Percentiles rank a stretch among this genome's conserved stretches.
These are phyloP conservation scores for Coemansia sp. DNA, from an alignment of 192 early-diverging fungal genomes.

Conservation along the genomic window DNA sequence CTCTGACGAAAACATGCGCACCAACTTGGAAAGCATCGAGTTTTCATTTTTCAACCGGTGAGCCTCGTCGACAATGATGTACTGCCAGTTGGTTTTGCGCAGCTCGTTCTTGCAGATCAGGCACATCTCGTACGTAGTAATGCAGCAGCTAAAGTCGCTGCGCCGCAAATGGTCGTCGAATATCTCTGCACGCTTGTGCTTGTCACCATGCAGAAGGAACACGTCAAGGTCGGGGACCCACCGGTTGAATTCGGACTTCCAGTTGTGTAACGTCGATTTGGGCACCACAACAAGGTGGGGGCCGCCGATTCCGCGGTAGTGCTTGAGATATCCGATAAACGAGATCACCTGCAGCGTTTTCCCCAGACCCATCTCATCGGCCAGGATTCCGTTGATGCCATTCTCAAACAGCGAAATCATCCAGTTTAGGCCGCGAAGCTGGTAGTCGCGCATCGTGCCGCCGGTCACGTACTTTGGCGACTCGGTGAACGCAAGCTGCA, in stretches of 20 bases:
- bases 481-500: conserved; percentile 78
- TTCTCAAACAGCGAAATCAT: conserved; percentile 95
- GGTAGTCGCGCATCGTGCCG: conserved; percentile 95
- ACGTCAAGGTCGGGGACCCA: conserved; percentile 90
- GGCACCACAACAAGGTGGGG: conserved; percentile 97
- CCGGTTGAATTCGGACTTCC: conserved; percentile 85
- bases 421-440: conserved; percentile 97
- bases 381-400: conserved; percentile 97
- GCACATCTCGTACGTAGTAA: conserved; percentile 97
- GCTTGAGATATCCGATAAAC: conserved; percentile 93
- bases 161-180: conserved; percentile 60
- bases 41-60: conserved; percentile 91
- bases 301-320: conserved; percentile 71
- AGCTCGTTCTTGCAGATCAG: conserved; percentile 85
- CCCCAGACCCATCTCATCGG: conserved; percentile 99
- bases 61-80: conserved; percentile 81
- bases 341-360: conserved; percentile 97
- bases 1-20: conserved; percentile 83
- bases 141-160: conserved; percentile 83
- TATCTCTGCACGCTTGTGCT: conserved; percentile 71
- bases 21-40: conserved; percentile 92
- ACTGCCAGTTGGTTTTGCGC: conserved; percentile 76
- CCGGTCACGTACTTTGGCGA: conserved; percentile 88
- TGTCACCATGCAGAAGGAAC: conserved; percentile 90
- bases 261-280: conserved; percentile 96